Conservation (phyloP, 208 protist genomes). For the Acanthamoeba polyphaga region DNA sequence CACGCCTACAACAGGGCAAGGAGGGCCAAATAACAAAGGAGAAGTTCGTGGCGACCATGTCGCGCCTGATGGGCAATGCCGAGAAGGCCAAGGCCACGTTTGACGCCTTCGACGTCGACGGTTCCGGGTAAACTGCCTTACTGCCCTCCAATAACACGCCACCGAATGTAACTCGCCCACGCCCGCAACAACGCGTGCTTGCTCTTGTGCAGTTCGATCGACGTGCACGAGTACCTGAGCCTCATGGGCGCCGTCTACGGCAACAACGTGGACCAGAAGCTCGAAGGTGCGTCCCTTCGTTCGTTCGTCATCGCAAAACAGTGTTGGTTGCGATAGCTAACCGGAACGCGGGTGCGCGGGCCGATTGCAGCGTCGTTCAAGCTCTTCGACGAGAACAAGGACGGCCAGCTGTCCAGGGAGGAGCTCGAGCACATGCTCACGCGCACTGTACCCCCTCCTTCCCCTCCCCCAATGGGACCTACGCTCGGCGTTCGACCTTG, state of each 20-base stretch:
- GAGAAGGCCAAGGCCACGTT: not conserved
- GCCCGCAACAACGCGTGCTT: not conserved
- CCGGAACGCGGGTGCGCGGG: not conserved
- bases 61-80: not conserved
- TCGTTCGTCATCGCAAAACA: too few relatives aligned
- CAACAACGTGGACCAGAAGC: conserved; percentile 37
- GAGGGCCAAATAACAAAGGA: conserved; percentile 22
- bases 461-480: too few relatives aligned
- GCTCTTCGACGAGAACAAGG: conserved; percentile 2
- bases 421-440: conserved; percentile 58
- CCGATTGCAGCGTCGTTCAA: not conserved
- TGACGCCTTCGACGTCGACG: not conserved
- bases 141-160: not conserved
- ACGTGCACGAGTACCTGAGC: conserved; percentile 67
- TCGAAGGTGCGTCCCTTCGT: not conserved
- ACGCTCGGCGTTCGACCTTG: too few relatives aligned
- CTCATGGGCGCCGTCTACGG: conserved; percentile 61
- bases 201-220: conserved; percentile 19
- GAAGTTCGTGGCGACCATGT: conserved; percentile 1
- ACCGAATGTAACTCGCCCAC: not conserved
- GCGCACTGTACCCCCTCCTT: not conserved
- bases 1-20: not conserved
- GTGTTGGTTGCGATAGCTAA: not conserved
- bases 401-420: conserved; percentile 53
- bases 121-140: not conserved